Percentiles rank a stretch among this genome's conserved stretches.
Evolutionary conservation across 768 basidiomycete genomes (phyloP).

Genomic region (Auriscalpium microsporum): DNA sequence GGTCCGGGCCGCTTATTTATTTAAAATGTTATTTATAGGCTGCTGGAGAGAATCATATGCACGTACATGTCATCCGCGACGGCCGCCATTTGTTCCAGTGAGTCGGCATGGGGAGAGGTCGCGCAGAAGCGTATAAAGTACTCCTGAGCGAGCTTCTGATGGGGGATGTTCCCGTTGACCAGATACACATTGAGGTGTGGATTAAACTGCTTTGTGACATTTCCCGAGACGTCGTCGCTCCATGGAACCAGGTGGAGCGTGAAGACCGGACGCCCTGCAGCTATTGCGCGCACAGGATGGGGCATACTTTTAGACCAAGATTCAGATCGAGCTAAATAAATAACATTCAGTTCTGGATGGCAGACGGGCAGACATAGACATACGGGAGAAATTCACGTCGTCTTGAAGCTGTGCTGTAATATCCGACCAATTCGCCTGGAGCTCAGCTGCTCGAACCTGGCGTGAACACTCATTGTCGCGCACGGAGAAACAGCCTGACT

Average conservation of each 20-base stretch:
- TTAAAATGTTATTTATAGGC: too few relatives aligned
- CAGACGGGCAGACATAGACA: too few relatives aligned
- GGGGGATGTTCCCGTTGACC: constrained; percentile 23
- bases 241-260: constrained; percentile 16
- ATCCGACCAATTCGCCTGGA: too few relatives aligned
- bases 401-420: too few relatives aligned
- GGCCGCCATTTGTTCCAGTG: constrained; percentile 24
- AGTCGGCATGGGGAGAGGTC: constrained; percentile 25
- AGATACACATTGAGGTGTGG: constrained; percentile 27
- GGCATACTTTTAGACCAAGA: neutral
- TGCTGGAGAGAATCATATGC: too few relatives aligned
- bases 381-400: too few relatives aligned
- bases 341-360: too few relatives aligned
- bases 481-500: too few relatives aligned
- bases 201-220: constrained; percentile 29
- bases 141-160: constrained; percentile 21
- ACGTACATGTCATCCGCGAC: constrained; percentile 5
- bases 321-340: neutral
- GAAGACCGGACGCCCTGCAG: constrained; percentile 7
- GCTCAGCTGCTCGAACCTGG: too few relatives aligned
- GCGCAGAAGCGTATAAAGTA: constrained; percentile 26
- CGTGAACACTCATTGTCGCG: too few relatives aligned
- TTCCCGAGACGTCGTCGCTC: constrained; percentile 28
- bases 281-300: constrained; percentile 8
- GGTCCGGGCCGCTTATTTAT: too few relatives aligned